These are phyloP conservation scores for Limnomonas spitsbergensis DNA, from an alignment of 139 green algal genomes.

Conservation along the genomic window DNA sequence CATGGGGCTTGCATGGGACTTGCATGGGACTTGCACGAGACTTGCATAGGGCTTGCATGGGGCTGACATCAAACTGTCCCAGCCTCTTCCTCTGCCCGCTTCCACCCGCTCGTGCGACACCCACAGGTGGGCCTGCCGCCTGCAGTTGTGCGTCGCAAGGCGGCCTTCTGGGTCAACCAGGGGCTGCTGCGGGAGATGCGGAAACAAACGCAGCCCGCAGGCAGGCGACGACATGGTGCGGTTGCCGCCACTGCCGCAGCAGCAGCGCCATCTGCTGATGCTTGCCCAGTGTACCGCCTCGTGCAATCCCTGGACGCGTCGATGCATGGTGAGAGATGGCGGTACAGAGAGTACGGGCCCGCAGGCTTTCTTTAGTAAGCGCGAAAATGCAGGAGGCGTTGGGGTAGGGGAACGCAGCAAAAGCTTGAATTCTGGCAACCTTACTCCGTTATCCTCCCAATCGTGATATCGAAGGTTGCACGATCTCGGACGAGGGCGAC, in stretches of 20 bases:
- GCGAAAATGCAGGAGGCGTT: too few species aligned
- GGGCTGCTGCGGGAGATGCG: constrained; percentile 65
- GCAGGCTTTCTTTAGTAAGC: not conserved
- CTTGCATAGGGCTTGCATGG: too few species aligned
- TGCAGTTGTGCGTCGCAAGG: constrained; percentile 51
- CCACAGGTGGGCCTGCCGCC: constrained; percentile 16
- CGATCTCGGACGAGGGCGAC: constrained; percentile 21
- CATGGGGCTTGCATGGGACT: too few species aligned
- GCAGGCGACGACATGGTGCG: not conserved
- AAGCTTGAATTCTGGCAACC: too few species aligned
- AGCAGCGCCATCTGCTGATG: not conserved
- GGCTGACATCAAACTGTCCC: too few species aligned
- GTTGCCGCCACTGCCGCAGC: not conserved
- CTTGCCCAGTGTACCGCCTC: constrained; percentile 30
- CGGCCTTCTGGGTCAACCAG: constrained; percentile 86
- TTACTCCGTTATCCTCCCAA: too few species aligned
- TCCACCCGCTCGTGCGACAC: too few species aligned
- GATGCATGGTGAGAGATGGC: constrained; percentile 12
- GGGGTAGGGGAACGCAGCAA: too few species aligned
- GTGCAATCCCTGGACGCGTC: constrained; percentile 19
- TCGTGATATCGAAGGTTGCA: too few species aligned
- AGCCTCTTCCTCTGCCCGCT: too few species aligned
- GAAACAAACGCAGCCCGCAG: not conserved
- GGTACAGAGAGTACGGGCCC: constrained; percentile 29
- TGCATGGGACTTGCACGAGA: too few species aligned